Evolutionary conservation across 768 basidiomycete genomes (phyloP).

Genomic region (Daedaleopsis nitida): DNA sequence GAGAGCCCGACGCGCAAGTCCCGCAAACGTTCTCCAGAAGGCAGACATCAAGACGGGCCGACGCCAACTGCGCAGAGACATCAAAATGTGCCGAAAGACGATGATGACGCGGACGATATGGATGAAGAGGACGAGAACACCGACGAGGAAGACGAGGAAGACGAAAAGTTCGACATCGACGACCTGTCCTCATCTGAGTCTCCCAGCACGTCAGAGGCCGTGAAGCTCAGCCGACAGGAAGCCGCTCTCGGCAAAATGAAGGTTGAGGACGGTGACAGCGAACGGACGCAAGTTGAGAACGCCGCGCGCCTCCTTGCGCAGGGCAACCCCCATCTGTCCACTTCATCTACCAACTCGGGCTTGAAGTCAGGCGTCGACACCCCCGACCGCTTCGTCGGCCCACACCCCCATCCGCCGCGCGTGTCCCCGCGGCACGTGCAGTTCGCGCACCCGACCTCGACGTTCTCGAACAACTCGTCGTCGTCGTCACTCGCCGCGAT

Average conservation of each 20-base stretch:
- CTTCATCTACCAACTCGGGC: constrained; percentile 37
- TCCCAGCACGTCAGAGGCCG: constrained; percentile 13
- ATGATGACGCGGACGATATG: constrained; percentile 24
- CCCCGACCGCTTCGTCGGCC: constrained; percentile 59
- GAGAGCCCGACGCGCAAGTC: constrained; percentile 54
- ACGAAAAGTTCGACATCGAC: constrained; percentile 90
- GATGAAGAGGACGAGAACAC: constrained; percentile 45
- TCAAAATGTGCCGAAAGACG: constrained; percentile 28
- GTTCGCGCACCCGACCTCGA: constrained; percentile 31
- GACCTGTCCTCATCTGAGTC: constrained; percentile 72
- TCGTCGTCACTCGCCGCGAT: constrained; percentile 43
- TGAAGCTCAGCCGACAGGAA: constrained; percentile 21
- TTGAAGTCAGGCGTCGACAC: constrained; percentile 62
- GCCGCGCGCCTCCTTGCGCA: constrained; percentile 37
- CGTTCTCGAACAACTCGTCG: constrained; percentile 31
- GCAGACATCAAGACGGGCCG: constrained; percentile 12
- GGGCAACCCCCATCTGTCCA: constrained; percentile 35
- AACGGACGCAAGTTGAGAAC: constrained; percentile 22
- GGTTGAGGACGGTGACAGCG: constrained; percentile 9
- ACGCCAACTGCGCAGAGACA: constrained; percentile 5
- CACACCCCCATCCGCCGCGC: constrained; percentile 49
- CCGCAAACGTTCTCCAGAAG: constrained; percentile 18
- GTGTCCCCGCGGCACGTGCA: constrained; percentile 54
- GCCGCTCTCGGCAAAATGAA: constrained; percentile 26
- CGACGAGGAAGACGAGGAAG: constrained; percentile 66